Evolutionary conservation across 2,329 filamentous ascomycete species (phyloP), one percentile per base, ranked within the genome.

Genomic region (Pseudocercospora cruenta): DNA sequence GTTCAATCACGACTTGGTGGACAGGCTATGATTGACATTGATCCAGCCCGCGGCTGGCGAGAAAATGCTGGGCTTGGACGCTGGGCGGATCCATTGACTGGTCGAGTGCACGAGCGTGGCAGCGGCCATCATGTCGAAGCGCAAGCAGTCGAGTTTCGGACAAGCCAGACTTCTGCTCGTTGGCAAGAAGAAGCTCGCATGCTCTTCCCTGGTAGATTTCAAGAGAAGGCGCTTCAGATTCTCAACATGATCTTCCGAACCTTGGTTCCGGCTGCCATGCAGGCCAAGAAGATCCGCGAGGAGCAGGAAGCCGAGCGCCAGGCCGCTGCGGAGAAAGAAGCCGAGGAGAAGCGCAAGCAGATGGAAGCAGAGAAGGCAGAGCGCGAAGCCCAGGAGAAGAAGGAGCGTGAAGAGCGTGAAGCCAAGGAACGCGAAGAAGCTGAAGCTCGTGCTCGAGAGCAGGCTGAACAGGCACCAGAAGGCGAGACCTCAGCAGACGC

Each of bases 161-260:
- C 92, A 8, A 87, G 88, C 43, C 84, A 87, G 8, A 98, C 95
- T 0, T 83, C 86, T 63, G 85, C 86, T 61, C 90, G 95, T 67
- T 99, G 96, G 90, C 88, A 91, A 75, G 93, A 97, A 75, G 96
- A 98, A 78, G 90, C 93, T 8, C 89, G 90, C 69, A 89, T 99
- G 78, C 85, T 98, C 0, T 98, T 95, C 78, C 67, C 67, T 4
- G 91, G 83, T 22, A 84, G 81, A 58, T 86, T 90, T 60, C 76
- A 86, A 3, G 93, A 97, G 58, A 91, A 91, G 75, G 86, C 89
- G 2, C 83, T 86, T 67, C 87, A 87, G 61, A 83, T 96, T 16
- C 80, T 90, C 69, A 90, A 87, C 70, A 85, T 88, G 1, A 86
- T 99, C 26, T 82, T 93, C 47, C 89, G 87, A 53, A 80, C 88